Base-by-base conservation (phyloP, 2,329 filamentous ascomycete species). In the Penicillium hordei region DNA sequence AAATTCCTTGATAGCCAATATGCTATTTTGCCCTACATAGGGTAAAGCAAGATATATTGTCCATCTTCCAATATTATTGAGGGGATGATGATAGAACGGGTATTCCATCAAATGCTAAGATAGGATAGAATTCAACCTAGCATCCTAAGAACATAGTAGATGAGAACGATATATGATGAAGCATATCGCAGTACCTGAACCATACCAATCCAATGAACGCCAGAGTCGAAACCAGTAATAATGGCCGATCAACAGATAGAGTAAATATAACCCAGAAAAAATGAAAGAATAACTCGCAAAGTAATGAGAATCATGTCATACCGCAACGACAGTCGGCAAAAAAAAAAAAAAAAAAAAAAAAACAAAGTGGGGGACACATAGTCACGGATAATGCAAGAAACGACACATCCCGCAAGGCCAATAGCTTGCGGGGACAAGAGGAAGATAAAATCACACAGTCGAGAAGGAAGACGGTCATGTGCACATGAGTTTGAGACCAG, bases 401-500 rank as follows among this genome's bases (percentile, higher is more conserved):
- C 40, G 49, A 52, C 52, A 57, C 27, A 29, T 19, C 31, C 38
- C 38, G 48, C 34, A 50, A 55, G 23, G 52, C 43, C 48, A 53
- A 44, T 48, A 52, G 43, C 52, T 57, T 62, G 52, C 17, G 36
- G 39, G 34, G 19, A 50, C 8, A 10, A n/a, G 49, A 48, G 8
- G 38, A 48, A 52, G 54, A 53, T 61, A 63, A 45, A 65, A 60
- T 65, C 60, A 66, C 63, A 62, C 58, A 65, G 38, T 48, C 54
- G 53, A 60, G 51, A 62, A 65, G 44, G 50, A 62, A 60, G 58
- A 62, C 48, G 52, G 61, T 68, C 66, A 56, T 68, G 61, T 65
- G 62, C 64, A 66, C 65, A 60, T 66, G 59, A 67, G 54, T 55
- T 52, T 57, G 48, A 63, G 62, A 55, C 58, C 45, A 60, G 39